Base-by-base conservation (phyloP, 139 green algal genomes). In the Volvox africanus region DNA sequence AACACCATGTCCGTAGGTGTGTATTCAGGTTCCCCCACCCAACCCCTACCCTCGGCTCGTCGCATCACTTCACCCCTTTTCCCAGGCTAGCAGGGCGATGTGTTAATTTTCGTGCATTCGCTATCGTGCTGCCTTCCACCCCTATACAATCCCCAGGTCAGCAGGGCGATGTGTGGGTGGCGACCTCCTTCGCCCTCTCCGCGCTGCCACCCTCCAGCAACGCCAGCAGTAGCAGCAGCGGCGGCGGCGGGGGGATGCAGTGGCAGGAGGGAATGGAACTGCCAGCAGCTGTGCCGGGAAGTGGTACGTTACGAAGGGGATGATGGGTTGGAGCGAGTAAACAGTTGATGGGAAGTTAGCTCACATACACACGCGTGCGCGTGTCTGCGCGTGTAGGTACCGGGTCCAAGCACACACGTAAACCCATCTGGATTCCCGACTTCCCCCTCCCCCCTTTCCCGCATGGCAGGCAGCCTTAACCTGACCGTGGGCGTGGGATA, bases 181-280 rank as follows among this genome's bases (percentile, higher is more conserved):
- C 93, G 26, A 96, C 93, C 28, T 93, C 91, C n/a, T 96, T 96
- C 87, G 87, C 93, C 13, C 69, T 96, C 26, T 24, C 75, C 20
- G 61, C 33, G 17, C 24, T 28, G 24, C 65, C 65, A 28, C 65
- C 65, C 65, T 18, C 88, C 37, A 33, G 3, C 68, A 36, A 79
- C 24, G 22, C n/a, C 37, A 36, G 44, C 19, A 79, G 71, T 30
- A 79, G 71, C 71, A 24, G 76, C 32, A 21, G 33, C 81, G 81
- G 71, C 71, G 32, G 14, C 35, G 22, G 26, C 18, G 71, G 26
- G 71, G 71, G 11, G 82, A 12, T 80, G 83, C 67, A 68, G 81
- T 93, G 82, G 91, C 90, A 85, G 82, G 92, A 95, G 91, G 92
- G 92, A 0, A 26, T 96, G 83, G 80, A 33, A n/a, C 92, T 96